Conservation (phyloP, 2,329 filamentous ascomycete genomes). For the Fusarium buharicum region DNA sequence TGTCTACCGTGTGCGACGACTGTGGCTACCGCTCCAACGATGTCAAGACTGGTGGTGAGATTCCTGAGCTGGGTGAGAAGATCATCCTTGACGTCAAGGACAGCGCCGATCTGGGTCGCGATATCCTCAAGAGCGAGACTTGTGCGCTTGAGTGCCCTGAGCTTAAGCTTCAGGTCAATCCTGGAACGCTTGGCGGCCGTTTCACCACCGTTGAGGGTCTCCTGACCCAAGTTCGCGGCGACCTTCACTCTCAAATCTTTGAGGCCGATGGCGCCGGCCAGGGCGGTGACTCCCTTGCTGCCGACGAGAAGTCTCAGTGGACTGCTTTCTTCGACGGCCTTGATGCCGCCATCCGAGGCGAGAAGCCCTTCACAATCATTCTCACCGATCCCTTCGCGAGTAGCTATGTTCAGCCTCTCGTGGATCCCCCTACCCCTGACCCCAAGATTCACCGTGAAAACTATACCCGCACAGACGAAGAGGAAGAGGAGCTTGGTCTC, state of each 20-base stretch:
- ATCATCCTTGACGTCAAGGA: constrained; percentile 80
- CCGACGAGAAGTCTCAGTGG: constrained; percentile 77
- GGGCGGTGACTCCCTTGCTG: constrained; percentile 82
- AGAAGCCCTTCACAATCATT: constrained; percentile 82
- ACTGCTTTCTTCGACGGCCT: constrained; percentile 81
- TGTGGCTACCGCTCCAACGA: constrained; percentile 97
- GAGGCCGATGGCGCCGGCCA: constrained; percentile 68
- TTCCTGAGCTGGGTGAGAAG: constrained; percentile 85
- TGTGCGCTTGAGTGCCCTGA: constrained; percentile 89
- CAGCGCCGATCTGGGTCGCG: constrained; percentile 80
- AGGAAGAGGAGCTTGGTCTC: constrained; percentile 92
- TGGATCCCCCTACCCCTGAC: constrained; percentile 75
- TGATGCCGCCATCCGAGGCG: constrained; percentile 80
- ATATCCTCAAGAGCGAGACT: constrained; percentile 96
- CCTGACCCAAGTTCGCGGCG: constrained; percentile 89
- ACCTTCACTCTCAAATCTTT: constrained; percentile 89
- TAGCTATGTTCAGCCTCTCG: constrained; percentile 92
- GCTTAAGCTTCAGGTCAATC: constrained; percentile 86
- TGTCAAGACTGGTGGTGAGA: constrained; percentile 94
- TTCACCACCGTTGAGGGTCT: constrained; percentile 98
- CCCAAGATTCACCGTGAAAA: constrained; percentile 83
- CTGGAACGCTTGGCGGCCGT: constrained; percentile 91
- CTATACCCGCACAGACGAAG: constrained; percentile 88
- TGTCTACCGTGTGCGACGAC: constrained; percentile 90
- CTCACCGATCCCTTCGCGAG: constrained; percentile 89